A percentile compares a stretch with the other conserved stretches of the same genome.
Conservation (phyloP, 225 moss, liverwort and hornwort species). For the Ulota crispa region DNA sequence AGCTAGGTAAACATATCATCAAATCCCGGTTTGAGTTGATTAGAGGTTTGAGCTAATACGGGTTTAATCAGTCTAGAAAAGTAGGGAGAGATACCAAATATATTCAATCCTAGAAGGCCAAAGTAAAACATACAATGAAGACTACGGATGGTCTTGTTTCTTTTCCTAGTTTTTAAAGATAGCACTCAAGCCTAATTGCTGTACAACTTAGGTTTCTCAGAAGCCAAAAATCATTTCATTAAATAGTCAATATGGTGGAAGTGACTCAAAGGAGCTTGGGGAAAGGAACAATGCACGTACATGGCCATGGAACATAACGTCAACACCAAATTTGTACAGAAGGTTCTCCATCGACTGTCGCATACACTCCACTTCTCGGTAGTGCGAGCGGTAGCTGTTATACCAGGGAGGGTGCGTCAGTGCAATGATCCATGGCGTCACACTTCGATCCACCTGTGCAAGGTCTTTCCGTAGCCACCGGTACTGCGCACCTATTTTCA, state of each 20-base stretch:
- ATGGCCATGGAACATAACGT: conserved; percentile 68
- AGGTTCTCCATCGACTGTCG: conserved; percentile 66
- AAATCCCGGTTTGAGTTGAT: neutral
- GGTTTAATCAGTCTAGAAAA: neutral
- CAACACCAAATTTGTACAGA: conserved; percentile 65
- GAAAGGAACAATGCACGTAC: conserved; percentile 31
- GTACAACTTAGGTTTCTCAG: neutral
- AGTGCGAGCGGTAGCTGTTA: conserved; percentile 72
- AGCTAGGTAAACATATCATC: neutral
- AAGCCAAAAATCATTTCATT: neutral
- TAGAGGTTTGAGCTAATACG: neutral
- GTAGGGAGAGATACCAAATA: neutral
- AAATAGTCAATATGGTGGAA: neutral
- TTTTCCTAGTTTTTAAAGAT: neutral
- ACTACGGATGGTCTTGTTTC: neutral
- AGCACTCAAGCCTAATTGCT: neutral
- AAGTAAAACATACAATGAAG: neutral
- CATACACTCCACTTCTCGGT: conserved; percentile 86
- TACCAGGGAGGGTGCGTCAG: conserved; percentile 86
- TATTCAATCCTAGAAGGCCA: neutral
- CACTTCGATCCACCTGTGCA: conserved; percentile 54
- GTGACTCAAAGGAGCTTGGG: neutral
- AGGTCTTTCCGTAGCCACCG: conserved; percentile 66
- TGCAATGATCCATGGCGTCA: conserved; percentile 81
- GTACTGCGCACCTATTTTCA: conserved; percentile 65